Evolutionary conservation across 805 yeast species (phyloP).

Genomic region (Maudiozyma saulgeensis): DNA sequence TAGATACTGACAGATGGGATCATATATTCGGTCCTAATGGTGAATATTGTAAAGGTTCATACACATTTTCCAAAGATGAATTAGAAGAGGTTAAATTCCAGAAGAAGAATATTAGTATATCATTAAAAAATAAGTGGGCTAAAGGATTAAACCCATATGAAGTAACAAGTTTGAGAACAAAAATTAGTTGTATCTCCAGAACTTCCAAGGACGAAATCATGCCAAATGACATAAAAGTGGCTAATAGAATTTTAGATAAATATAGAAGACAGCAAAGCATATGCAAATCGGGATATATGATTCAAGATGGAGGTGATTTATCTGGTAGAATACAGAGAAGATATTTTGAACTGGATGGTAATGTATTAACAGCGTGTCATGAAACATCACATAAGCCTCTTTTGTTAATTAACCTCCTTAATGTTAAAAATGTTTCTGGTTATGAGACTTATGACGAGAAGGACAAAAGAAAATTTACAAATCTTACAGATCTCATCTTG

Average conservation of each 20-base stretch:
- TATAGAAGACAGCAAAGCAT: slow-evolving; percentile 28
- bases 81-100: slow-evolving; percentile 10
- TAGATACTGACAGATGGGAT: slow-evolving; percentile 48
- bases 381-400: slow-evolving; percentile 57
- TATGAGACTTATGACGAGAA: slow-evolving; percentile 17
- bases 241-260: slow-evolving; percentile 34
- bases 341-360: slow-evolving; percentile 60
- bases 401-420: slow-evolving; percentile 65
- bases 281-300: slow-evolving; percentile 55
- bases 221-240: slow-evolving; percentile 56
- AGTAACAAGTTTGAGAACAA: slow-evolving; percentile 55
- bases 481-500: slow-evolving; percentile 37
- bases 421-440: slow-evolving; percentile 41
- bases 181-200: slow-evolving; percentile 62
- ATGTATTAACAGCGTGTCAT: slow-evolving; percentile 65
- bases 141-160: slow-evolving; percentile 38
- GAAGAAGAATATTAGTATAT: slow-evolving; percentile 4
- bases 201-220: slow-evolving; percentile 49
- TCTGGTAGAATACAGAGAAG: slow-evolving; percentile 42
- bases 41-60: slow-evolving; percentile 70
- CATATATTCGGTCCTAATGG: slow-evolving; percentile 69
- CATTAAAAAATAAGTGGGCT: slow-evolving; percentile 65
- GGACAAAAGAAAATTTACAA: slow-evolving; percentile 54
- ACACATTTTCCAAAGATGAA: slow-evolving; percentile 30
- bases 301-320: slow-evolving; percentile 90